These are phyloP conservation scores for Borovskyia barvae DNA, from an alignment of 208 protist genomes.

Conservation along the genomic window DNA sequence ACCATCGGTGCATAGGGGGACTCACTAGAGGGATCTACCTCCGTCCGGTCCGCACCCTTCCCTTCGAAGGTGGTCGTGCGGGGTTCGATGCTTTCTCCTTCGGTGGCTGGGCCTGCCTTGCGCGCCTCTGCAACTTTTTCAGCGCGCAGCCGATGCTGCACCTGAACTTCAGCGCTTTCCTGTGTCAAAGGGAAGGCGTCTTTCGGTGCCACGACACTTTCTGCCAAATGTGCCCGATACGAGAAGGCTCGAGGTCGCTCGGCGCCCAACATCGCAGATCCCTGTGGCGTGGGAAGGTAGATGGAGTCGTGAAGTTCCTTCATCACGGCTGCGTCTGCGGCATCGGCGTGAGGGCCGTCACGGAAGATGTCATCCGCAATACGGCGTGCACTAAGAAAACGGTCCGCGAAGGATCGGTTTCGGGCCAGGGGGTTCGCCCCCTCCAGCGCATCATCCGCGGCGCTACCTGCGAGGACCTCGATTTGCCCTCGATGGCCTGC, in stretches of 20 bases:
- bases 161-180: slow-evolving; percentile 6
- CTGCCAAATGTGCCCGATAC: background rate
- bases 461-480: slow-evolving; percentile 1
- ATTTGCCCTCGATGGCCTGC: background rate
- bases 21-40: too few species aligned
- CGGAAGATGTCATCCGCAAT: too few species aligned
- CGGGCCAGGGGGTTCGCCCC: background rate
- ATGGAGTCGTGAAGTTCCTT: slow-evolving; percentile 5
- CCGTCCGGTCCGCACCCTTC: too few species aligned
- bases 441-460: background rate
- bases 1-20: slow-evolving; percentile 5
- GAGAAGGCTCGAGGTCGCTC: background rate
- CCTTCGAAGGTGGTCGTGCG: too few species aligned
- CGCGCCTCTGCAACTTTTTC: too few species aligned
- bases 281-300: slow-evolving; percentile 2
- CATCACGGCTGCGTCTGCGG: background rate
- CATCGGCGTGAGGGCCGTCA: background rate
- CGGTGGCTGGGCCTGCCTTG: too few species aligned
- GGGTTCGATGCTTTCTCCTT: too few species aligned
- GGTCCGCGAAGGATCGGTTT: slow-evolving; percentile 30
- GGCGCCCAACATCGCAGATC: background rate
- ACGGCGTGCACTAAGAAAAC: slow-evolving; percentile 20
- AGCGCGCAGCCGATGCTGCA: slow-evolving; percentile 3
- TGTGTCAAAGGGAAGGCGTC: slow-evolving; percentile 17
- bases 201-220: background rate